Base-by-base conservation (phyloP, 2,329 filamentous ascomycete genomes). In the Trichoderma cornu-damae region DNA sequence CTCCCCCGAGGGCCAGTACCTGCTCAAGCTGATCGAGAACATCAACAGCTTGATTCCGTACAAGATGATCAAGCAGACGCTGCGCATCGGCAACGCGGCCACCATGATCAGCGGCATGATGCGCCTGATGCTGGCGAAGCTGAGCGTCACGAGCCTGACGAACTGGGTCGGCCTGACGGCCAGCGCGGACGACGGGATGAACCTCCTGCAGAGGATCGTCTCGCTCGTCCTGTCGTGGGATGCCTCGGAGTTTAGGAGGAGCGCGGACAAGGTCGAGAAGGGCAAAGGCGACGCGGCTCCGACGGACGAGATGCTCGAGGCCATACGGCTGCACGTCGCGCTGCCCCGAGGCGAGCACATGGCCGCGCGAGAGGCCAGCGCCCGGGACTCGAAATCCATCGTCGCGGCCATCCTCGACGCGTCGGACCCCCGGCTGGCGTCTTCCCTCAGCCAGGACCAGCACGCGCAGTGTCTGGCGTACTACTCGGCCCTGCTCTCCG, bases 41-140 rank as follows among this genome's bases (percentile, higher is more conserved):
- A 78, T 86, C 9, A 85, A 92, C 69, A 82, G 80, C 56, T 75
- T 92, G 57, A 73, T 90, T 0, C 89, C 89, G 0, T 93, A 91
- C 68, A 78, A 80, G 40, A 75, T 90, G 61, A 78, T 92, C 50
- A 80, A 85, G 59, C 87, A 92, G 68, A 90, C 88, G 0, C 73
- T 94, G 3, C 82, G 84, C 38, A 79, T 92, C 12, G 87, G 89
- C 5, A 94, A 93, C 67, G 88, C 88, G 0, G 88, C 88, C 1
- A 88, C 84, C 18, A 92, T 94, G 89, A 85, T 93, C 57, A 88
- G 81, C 65, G 88, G 80, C 58, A 85, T 93, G 79, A 79, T 89
- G 68, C 81, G 78, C 53, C 73, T 93, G 14, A 77, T 92, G 14
- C 77, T 94, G 12, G 85, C 88, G n/a, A 94, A 94, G 72, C 74